These are phyloP conservation scores for Gaeumannomyces sp. DNA, from an alignment of 2,329 filamentous ascomycete species.

Conservation along the genomic window DNA sequence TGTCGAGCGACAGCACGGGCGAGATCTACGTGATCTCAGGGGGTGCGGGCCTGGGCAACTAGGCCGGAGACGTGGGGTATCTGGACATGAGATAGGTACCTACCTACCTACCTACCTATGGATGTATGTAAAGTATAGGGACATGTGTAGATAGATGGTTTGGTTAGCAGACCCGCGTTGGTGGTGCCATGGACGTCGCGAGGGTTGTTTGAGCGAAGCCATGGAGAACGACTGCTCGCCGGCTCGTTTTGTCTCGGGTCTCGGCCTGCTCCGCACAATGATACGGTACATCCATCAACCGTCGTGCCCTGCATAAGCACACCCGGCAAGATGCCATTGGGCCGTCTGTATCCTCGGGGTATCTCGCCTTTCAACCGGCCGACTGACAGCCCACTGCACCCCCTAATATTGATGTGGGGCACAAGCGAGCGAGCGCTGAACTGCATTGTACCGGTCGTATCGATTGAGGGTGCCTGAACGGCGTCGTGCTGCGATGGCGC, in stretches of 20 bases:
- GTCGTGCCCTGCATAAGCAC: not conserved
- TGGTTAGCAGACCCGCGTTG: not conserved
- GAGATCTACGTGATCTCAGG: constrained; percentile 41
- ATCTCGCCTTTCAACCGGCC: not conserved
- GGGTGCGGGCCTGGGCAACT: constrained; percentile 3
- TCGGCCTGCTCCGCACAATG: not conserved
- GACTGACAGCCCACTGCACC: not conserved
- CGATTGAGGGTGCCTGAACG: not conserved
- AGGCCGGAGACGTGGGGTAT: not conserved
- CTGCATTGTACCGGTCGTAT: too few relatives aligned
- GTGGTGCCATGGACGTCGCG: not conserved
- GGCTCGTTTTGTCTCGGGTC: not conserved
- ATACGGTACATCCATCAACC: too few relatives aligned
- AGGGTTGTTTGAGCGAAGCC: not conserved
- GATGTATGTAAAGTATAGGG: not conserved
- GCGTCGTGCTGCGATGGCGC: too few relatives aligned
- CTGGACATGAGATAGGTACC: not conserved
- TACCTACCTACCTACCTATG: too few relatives aligned
- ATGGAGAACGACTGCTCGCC: too few relatives aligned
- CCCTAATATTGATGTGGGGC: too few relatives aligned
- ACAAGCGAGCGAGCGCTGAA: too few relatives aligned
- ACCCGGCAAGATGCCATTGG: not conserved
- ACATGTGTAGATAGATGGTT: not conserved
- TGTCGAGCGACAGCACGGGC: constrained; percentile 47
- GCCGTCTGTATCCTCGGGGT: not conserved